Conservation (phyloP, 108 stramenopile species). For the Thalassiosira profunda region DNA sequence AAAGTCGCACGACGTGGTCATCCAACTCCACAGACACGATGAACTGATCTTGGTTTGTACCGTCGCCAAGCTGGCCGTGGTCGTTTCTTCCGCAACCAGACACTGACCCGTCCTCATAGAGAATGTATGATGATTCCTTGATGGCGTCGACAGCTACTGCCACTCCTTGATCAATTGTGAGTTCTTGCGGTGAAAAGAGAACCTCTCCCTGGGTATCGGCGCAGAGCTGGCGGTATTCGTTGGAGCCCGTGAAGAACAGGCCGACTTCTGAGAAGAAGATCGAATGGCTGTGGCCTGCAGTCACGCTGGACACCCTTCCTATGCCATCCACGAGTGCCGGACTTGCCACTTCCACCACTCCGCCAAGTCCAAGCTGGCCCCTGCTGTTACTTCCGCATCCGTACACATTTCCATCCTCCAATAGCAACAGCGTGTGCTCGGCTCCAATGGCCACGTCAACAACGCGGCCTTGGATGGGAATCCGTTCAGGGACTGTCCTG, state of each 20-base stretch:
- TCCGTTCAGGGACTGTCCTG: constrained; percentile 18
- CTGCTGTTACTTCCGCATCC: constrained; percentile 43
- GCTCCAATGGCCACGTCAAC: constrained; percentile 38
- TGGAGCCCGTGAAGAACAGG: constrained; percentile 31
- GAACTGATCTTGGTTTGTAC: constrained; percentile 28
- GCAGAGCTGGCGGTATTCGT: constrained; percentile 27
- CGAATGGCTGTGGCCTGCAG: constrained; percentile 27
- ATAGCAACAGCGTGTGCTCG: constrained; percentile 27
- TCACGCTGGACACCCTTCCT: not conserved
- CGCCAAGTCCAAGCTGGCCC: constrained; percentile 31
- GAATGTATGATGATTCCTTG: constrained; percentile 24
- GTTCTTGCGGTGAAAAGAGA: constrained; percentile 3
- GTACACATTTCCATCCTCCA: constrained; percentile 26
- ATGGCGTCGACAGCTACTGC: constrained; percentile 22
- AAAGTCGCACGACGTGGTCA: constrained; percentile 12
- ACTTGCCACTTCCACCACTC: not conserved
- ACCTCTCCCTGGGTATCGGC: not conserved
- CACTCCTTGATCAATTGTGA: constrained; percentile 14
- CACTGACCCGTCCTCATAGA: constrained; percentile 40
- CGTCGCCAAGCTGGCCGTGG: constrained; percentile 36
- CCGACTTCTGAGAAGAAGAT: constrained; percentile 17
- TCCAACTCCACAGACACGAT: constrained; percentile 13
- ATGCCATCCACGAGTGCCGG: constrained; percentile 3
- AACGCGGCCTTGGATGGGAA: constrained; percentile 21
- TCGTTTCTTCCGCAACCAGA: constrained; percentile 54